Percentiles rank a stretch among this genome's conserved stretches.
These are phyloP conservation scores for Globisporangium uncinulatum DNA, from an alignment of 352 stramenopile species.

Conservation along the genomic window DNA sequence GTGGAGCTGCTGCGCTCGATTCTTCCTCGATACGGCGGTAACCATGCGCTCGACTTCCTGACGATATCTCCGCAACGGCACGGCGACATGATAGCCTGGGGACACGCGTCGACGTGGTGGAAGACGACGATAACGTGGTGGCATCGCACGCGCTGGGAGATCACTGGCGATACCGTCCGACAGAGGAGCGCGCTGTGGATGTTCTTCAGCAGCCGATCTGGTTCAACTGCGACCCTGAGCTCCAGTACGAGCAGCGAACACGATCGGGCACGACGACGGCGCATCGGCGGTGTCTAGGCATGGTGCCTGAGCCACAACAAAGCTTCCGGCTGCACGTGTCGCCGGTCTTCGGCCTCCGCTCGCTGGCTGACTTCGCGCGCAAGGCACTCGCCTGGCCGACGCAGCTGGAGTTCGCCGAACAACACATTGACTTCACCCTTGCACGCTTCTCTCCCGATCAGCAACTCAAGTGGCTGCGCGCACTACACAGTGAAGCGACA, in stretches of 20 bases:
- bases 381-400: background rate
- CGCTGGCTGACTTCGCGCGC: background rate
- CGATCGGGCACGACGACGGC: background rate
- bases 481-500: background rate
- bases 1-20: conserved; percentile 1
- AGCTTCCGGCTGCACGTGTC: conserved; percentile 1
- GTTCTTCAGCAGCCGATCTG: conserved; percentile 1
- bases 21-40: conserved; percentile 6
- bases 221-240: background rate
- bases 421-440: background rate
- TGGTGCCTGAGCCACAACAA: conserved; percentile 1
- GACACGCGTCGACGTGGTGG: conserved; percentile 1
- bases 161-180: background rate
- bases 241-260: background rate
- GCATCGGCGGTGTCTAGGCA: background rate
- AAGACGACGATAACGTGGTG: background rate
- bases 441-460: background rate
- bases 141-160: background rate
- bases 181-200: background rate
- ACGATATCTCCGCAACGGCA: conserved; percentile 11
- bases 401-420: too few relatives aligned
- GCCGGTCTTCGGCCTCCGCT: background rate
- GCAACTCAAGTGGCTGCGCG: conserved; percentile 1
- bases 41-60: conserved; percentile 8
- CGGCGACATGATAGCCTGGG: conserved; percentile 9